Base-by-base conservation (phyloP, 768 basidiomycete species). In the Aureoboletus auriporus region DNA sequence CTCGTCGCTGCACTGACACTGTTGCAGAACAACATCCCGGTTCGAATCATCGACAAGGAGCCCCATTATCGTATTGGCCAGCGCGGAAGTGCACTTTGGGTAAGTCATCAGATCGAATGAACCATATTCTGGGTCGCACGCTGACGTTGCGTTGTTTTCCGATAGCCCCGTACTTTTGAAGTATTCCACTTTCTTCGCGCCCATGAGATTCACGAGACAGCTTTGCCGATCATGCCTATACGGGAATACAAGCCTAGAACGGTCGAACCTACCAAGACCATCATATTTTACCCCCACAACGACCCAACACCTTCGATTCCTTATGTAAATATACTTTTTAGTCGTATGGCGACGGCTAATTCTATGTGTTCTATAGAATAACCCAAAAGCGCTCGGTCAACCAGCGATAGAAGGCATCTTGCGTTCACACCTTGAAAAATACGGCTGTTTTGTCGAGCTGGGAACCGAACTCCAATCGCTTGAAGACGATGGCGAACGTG, bases 21-120 rank as follows among this genome's bases (percentile, higher is more conserved):
- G 23, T 56, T 74, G 13, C 65, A 66, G 17, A 76, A 77, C 58
- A 69, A 71, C 6, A 62, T 80, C 13, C 68, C 75, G 8, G 73
- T 81, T 7, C 74, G 77, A 17, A 71, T 83, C 26, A 73, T 82
- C 39, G 74, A 81, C 49, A 77, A 76, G 51, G 70, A 69, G 42
- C 55, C 63, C 0, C 43, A 63, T 0, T 65, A 69, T 9, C 66
- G 60, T 12, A 53, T 69, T 13, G 72, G 71, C 3, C 69, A 73
- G 49, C 69, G 75, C 3, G 69, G 68, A 4, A 62, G 61, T 5
- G 73, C 65, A 4, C 53, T 77, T 26, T 71, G 70, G 68, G 74
- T 72, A 35, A 31, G 64, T 27, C 47, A 17, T 17, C 10, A n/a
- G 13, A 26, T 20, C 2, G 5, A 17, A 31, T 2, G 14, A 6